A percentile compares a stretch with the other conserved stretches of the same genome.
These are phyloP conservation scores for Pichia scutulata DNA, from an alignment of 805 yeast genomes.

Conservation along the genomic window DNA sequence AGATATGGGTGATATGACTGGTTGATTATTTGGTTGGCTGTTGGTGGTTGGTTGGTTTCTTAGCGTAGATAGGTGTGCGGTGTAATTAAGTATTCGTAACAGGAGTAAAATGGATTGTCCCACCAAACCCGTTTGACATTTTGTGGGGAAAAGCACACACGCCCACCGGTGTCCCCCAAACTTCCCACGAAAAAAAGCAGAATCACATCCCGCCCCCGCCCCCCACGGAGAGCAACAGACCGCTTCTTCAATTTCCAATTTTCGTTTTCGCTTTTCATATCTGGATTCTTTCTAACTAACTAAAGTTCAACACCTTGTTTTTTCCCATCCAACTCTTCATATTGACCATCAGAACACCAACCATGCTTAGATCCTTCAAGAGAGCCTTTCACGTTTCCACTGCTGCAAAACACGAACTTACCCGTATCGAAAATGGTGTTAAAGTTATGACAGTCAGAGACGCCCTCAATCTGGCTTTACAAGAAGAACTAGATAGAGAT, in stretches of 20 bases:
- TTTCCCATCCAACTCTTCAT: no score
- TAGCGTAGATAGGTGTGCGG: no score
- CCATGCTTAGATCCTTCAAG: not conserved
- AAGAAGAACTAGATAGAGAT: conserved; percentile 96
- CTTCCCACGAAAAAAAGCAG: no score
- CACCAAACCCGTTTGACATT: no score
- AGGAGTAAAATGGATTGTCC: no score
- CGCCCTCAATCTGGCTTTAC: conserved; percentile 89
- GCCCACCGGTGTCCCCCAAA: no score
- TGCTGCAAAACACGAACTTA: conserved; percentile 7
- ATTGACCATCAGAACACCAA: not conserved
- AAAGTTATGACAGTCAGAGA: conserved; percentile 85
- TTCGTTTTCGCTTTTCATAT: not conserved
- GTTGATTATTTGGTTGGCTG: no score
- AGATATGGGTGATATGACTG: not conserved
- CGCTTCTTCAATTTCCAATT: not conserved
- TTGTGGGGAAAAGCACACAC: no score
- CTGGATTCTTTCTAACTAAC: not conserved
- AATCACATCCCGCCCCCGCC: no score
- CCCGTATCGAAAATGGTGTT: conserved; percentile 13
- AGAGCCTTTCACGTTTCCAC: conserved; percentile 4
- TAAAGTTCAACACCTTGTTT: no score
- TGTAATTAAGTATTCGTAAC: no score
- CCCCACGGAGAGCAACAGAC: not conserved
- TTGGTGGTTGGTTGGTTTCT: no score